Percentiles rank a stretch among this genome's conserved stretches.
Conservation (phyloP, 2,329 filamentous ascomycete species). For the Didymella segeticola region DNA sequence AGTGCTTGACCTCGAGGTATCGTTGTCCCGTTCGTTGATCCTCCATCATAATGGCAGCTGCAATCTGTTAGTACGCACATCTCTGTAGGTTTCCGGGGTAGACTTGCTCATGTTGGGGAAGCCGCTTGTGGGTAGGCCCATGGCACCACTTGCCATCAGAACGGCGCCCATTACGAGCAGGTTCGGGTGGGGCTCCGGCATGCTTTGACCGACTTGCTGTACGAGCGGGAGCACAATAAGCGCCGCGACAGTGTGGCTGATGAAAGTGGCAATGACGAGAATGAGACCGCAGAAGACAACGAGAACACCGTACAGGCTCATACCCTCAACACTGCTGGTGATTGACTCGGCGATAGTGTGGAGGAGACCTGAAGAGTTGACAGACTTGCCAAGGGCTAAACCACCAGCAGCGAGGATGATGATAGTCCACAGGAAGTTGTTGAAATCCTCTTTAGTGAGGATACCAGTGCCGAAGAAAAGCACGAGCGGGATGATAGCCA, state of each 20-base stretch:
- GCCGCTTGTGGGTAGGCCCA: constrained; percentile 93
- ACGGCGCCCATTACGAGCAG: constrained; percentile 93
- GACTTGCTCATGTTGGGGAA: constrained; percentile 99
- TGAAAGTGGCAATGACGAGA: constrained; percentile 93
- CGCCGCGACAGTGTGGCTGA: constrained; percentile 95
- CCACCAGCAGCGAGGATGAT: constrained; percentile 97
- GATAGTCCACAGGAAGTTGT: constrained; percentile 99
- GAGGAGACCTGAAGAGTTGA: constrained; percentile 89
- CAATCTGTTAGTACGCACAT: constrained; percentile 21
- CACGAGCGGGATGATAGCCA: constrained; percentile 94
- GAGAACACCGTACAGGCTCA: constrained; percentile 85
- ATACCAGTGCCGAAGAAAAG: constrained; percentile 97
- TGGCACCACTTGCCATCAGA: constrained; percentile 96
- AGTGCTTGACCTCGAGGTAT: constrained; percentile 91
- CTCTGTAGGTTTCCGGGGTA: not conserved
- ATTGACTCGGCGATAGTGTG: constrained; percentile 85
- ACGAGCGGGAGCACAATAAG: constrained; percentile 94
- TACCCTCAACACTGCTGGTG: constrained; percentile 72
- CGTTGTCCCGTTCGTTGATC: constrained; percentile 87
- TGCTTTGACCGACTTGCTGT: constrained; percentile 79
- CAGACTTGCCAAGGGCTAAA: constrained; percentile 88
- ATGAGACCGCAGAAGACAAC: constrained; percentile 86
- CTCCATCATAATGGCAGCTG: constrained; percentile 99
- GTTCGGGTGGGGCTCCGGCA: constrained; percentile 91
- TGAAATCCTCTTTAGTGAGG: constrained; percentile 98